Base-by-base conservation (phyloP, 192 early-diverging fungal genomes). In the Kappamyces sp. region DNA sequence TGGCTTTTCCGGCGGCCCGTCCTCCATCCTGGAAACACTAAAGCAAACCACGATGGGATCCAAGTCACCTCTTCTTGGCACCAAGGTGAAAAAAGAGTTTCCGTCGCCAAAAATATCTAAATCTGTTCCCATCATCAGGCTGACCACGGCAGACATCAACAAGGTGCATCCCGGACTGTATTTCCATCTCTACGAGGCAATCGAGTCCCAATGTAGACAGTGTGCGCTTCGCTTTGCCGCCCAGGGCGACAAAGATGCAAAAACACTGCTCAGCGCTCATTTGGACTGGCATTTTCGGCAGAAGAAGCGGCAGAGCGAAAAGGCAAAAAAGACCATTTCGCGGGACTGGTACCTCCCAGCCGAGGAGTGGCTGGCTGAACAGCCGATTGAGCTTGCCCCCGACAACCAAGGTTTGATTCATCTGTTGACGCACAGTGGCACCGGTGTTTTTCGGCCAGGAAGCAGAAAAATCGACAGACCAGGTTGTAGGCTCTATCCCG, bases 231-330 rank as follows among this genome's bases (percentile, higher is more conserved):
- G 95, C 23, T 92, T 85, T 47, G 67, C 78, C 2, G 82, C 80
- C 38, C n/a, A n/a, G n/a, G n/a, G 13, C 34, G 51, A 50, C 32
- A 74, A 78, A 5, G 80, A 75, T 10, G 91, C 90, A 1, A 74
- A 85, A 59, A 72, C 73, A 31, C 84, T 86, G 58, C 88, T 93
- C 81, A 79, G 84, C 53, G 73, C 78, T 42, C 95, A 98, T 69
- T 55, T 98, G 37, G 93, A 98, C 62, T 94, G 90, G 84, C 95
- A 98, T 72, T 98, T 96, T 70, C 78, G 95, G 37, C 90, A 93
- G 71, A 98, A 98, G 68, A 74, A 87, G 49, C 81, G 91, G 37
- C 67, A 87, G 58, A 87, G 87, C 68, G 90, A 95, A 54, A 81
- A 84, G 58, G 85, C 75, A n/a, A 88, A 88, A 60, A 83, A 86